Evolutionary conservation across 2,329 filamentous ascomycete genomes (phyloP), one percentile per base, ranked within the genome.

Genomic region (Colletotrichum costaricense): DNA sequence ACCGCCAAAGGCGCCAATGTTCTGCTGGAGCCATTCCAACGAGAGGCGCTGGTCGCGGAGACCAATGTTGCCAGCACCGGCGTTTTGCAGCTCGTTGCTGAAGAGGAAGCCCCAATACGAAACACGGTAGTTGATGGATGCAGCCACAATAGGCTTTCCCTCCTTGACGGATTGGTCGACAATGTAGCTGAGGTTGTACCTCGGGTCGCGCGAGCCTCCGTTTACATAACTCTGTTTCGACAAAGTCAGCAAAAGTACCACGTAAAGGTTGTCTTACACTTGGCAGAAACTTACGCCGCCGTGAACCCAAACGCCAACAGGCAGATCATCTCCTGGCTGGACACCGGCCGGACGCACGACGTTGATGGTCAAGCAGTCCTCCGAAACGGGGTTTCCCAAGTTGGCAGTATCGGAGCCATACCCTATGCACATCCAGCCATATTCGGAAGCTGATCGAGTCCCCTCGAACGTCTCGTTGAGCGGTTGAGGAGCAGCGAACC

Each of bases 1-100:
- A 3, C 92, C 92, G 2, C 92, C 92, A 79, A 93, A 94, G 1
- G 86, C 82, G 0, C 83, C 87, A 68, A 93, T 92, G 75, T 93
- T 91, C 73, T 92, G 89, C 5, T 88, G 86, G 0, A 91, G 85
- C 91, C 91, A 93, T 74, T 92, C 76, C 28, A 93, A 80, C 0
- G 87, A 90, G 2, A 90, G 80, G 28, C 89, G 83, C 78, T 93
- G 90, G 75, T 93, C 91, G 0, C 88, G 81, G 5, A 92, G 82
- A 2, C 91, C 91, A 2, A 91, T 78, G 75, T 93, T 93, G 2
- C 87, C 78, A 3, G 86, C 84, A 0, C 89, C 89, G 70, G 90
- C 88, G 3, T 82, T 82, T 4, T 88, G 79, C 26, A 92, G 82
- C 76, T 92, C 88, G 55, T 84, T 84, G 1, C 90, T 90, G 0